A percentile compares a stretch with the other conserved stretches of the same genome.
phyloP scores from a whole-genome alignment of 257 asterid species.

The Echium plantagineum region DNA sequence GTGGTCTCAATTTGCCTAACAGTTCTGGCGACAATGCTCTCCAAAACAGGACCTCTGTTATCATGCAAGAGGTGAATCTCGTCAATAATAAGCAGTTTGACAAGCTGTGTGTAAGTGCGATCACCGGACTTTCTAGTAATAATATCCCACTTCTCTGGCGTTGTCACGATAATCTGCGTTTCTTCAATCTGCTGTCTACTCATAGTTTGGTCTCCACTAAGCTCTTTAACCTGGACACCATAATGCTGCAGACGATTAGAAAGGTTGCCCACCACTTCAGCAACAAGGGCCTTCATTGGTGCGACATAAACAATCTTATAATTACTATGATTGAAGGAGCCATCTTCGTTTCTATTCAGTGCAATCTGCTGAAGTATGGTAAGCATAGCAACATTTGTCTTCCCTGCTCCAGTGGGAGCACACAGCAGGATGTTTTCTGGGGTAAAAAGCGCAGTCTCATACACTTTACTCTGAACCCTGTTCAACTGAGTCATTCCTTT shows the following conservation, averaged over 20 bases:
- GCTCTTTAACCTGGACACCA: slow-evolving; percentile 30
- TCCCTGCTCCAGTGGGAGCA: slow-evolving; percentile 45
- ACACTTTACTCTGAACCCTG: slow-evolving; percentile 35
- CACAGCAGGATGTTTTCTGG: slow-evolving; percentile 30
- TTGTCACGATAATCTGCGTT: slow-evolving; percentile 36
- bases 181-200: slow-evolving; percentile 41
- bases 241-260: slow-evolving; percentile 28
- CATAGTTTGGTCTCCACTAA: slow-evolving; percentile 34
- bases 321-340: slow-evolving; percentile 19
- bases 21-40: slow-evolving; percentile 35
- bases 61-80: slow-evolving; percentile 36
- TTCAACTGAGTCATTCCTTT: slow-evolving; percentile 29
- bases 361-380: slow-evolving; percentile 32
- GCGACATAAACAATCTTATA: slow-evolving; percentile 40
- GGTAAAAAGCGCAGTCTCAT: slow-evolving; percentile 29
- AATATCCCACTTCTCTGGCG: slow-evolving; percentile 42
- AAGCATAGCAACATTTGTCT: slow-evolving; percentile 42
- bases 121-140: slow-evolving; percentile 37
- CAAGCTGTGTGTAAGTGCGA: slow-evolving; percentile 37
- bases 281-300: slow-evolving; percentile 40
- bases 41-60: slow-evolving; percentile 36
- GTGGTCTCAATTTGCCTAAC: slow-evolving; percentile 36
- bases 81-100: slow-evolving; percentile 29
- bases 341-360: slow-evolving; percentile 22
- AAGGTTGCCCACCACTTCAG: slow-evolving; percentile 36